These are phyloP conservation scores for Haplosporangium gracile DNA, from an alignment of 192 early-diverging fungal genomes.

Conservation along the genomic window DNA sequence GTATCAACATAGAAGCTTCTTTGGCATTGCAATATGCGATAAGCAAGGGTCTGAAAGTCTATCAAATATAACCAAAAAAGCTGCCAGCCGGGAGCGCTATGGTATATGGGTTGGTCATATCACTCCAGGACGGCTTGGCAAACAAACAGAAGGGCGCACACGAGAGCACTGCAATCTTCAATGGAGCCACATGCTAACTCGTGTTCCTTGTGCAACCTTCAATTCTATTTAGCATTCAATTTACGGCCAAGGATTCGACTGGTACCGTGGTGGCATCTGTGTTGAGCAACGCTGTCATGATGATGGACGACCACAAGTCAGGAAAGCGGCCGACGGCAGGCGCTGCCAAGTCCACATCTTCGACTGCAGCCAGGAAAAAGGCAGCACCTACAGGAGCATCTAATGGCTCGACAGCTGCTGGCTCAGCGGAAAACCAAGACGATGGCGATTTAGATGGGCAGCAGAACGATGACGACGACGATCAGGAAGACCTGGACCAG, in stretches of 20 bases:
- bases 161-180: neutral
- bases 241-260: slow-evolving; percentile 51
- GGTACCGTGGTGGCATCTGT: slow-evolving; percentile 41
- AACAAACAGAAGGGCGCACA: slow-evolving; percentile 20
- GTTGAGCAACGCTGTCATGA: slow-evolving; percentile 50
- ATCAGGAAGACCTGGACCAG: slow-evolving; percentile 37
- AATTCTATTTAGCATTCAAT: slow-evolving; percentile 40
- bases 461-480: slow-evolving; percentile 28
- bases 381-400: neutral
- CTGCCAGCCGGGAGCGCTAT: neutral
- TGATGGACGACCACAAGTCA: slow-evolving; percentile 58
- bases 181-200: slow-evolving; percentile 8
- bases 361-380: slow-evolving; percentile 2
- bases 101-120: neutral
- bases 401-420: neutral
- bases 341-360: neutral
- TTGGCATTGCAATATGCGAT: neutral
- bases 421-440: neutral
- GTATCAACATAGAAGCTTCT: neutral
- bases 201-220: neutral
- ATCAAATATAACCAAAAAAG: neutral
- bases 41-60: neutral
- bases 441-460: neutral
- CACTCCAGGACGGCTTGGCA: slow-evolving; percentile 20
- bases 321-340: slow-evolving; percentile 24